Base-by-base conservation (phyloP, 306 rosid genomes). In the Fragaria ananassa region DNA sequence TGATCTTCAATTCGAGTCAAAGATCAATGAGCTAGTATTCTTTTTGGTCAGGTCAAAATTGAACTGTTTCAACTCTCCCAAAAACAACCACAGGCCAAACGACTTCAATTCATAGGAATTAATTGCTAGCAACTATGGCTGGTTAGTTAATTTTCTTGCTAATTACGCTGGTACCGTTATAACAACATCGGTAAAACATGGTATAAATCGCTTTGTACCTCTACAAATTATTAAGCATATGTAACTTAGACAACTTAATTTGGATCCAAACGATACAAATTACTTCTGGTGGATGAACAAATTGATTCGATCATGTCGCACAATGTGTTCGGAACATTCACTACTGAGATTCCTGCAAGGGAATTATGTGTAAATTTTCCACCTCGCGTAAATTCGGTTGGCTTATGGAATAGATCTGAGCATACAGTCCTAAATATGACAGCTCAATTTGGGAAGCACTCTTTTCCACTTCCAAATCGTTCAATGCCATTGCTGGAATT, bases 401-500 rank as follows among this genome's bases (percentile, higher is more conserved):
- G 85, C 13, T 19, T 68, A n/a, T 82, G 85, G 85, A 66, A 72
- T 45, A n/a, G 23, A 19, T 39, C 45, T 1, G 74, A 79, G 25
- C 41, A 35, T 7, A 10, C 57, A 66, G 19, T 11, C 9, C 15
- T 72, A 53, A 65, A 29, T 2, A 4, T 54, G 12, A 35, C 58
- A 5, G 25, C 69, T 11, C 58, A 72, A 2, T 53, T 64, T 8
- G 39, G 14, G 53, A 46, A 72, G 19, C 18, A 53, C 68, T 15
- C 78, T 1, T 47, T 60, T 17, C 76, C 75, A 5, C 6, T 82
- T 35, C 74, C 63, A 18, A 58, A 77, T 27, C 50, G 46, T 44
- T 72, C 81, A 1, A 12, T 85, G 35, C 88, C 88, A 21, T 46
- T 81, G 35, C 68, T 82, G 37, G 81, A 85, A 49, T 9, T 77